Base-by-base conservation (phyloP, 2,329 filamentous ascomycete species). In the Pleurostoma richardsiae region DNA sequence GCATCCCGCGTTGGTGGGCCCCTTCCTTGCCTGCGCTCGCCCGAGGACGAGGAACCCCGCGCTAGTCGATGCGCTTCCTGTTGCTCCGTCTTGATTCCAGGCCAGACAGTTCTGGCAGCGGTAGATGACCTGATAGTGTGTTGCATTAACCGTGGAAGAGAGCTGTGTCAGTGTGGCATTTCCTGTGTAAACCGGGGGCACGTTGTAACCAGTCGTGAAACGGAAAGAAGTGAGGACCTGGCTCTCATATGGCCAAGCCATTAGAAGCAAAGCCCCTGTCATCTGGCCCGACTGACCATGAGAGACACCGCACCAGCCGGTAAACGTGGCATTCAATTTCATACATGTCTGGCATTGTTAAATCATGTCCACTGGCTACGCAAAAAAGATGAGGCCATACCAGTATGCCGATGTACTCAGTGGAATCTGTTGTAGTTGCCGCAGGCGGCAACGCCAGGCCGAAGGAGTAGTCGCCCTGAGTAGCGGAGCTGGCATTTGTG, bases 71-170 rank as follows among this genome's bases (percentile, higher is more conserved):
- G 68, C 67, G 3, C 64, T 67, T 1, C 68, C 68, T 1, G 62
- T 65, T 33, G 66, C 64, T 4, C 73, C 73, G 29, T 71, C 67
- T 39, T 79, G 69, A 53, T 76, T 64, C 74, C 78, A 82, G 1
- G 67, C 56, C 27, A 80, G 66, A 59, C 79, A 82, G 53, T 72
- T 71, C 53, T 82, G 63, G 63, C 84, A 88, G 41, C 80, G 74
- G 66, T 85, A 88, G n/a, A 85, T 73, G 42, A 86, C 59, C 41
- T 76, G 76, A 60, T 79, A 88, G 52, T 77, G 68, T 29, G 76
- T 80, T 11, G 71, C 69, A 54, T 76, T 83, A 47, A 85, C 68
- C 29, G 67, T 73, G 10, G 76, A 74, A 10, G 75, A 78, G 50
- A 86, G 77, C 52, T 82, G 75, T 0, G 78, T 83, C 28, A 87